Evolutionary conservation across 352 stramenopile genomes (phyloP), one percentile per base, ranked within the genome.

Genomic region (Blastocystis sp.): DNA sequence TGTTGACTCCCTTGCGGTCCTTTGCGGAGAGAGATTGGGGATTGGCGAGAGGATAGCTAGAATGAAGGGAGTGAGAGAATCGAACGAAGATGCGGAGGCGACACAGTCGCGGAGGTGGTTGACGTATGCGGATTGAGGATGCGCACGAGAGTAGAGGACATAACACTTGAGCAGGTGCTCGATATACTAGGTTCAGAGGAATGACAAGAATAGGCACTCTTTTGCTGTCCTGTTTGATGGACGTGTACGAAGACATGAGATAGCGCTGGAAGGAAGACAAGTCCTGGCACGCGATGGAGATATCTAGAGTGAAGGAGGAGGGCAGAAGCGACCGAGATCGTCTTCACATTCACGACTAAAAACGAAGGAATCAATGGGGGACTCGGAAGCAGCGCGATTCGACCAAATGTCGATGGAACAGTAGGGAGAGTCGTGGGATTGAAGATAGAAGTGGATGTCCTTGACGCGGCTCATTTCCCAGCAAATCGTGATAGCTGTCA

Each of bases 391-490:
- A 57, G 48, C 48, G 21, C 69, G 42, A 61, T 79, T n/a, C 1
- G 69, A 79, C 43, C 48, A 79, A 14, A 79, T 42, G 11, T 62
- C 42, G 14, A 79, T 79, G 24, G 69, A 61, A 34, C 69, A 79
- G 57, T 79, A 79, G 40, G 69, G 69, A 2, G 60, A 42, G 6
- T 79, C 69, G 38, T 14, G 24, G 19, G 43, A 48, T 21, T 79
- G 34, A 17, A 79, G 57, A 63, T 61, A 79, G 45, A 62, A 79
- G 6, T 79, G 69, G 10, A 63, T 64, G 57, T 79, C 69, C n/a
- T 79, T 79, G n/a, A 79, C 69, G 21, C 69, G 69, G 38, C 69
- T 79, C 14, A 79, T 42, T 63, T 79, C 69, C 69, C 69, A 79
- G 43, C 69, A 54, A 24, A 79, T 4, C 42, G 52, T 9, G 48